These are phyloP conservation scores for Myriangium duriaei DNA, from an alignment of 2,329 filamentous ascomycete genomes.

Conservation along the genomic window DNA sequence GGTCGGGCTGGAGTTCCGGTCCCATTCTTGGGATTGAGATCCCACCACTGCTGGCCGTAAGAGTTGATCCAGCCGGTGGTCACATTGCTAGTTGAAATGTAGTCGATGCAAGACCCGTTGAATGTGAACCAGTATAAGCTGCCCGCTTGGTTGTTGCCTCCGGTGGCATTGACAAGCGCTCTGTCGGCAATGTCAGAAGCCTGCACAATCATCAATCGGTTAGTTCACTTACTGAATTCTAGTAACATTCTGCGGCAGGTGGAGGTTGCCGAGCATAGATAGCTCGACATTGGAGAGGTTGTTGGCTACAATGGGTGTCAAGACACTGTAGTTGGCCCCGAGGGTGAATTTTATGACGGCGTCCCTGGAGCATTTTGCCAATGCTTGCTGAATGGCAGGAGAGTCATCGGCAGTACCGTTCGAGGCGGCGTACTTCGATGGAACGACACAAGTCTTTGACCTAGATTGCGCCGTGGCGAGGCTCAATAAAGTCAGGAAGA, in stretches of 20 bases:
- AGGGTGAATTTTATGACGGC: constrained; percentile 27
- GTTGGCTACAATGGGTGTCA: constrained; percentile 27
- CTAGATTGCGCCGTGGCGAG: constrained; percentile 1
- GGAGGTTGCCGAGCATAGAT: constrained; percentile 31
- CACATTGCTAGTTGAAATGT: constrained; percentile 24
- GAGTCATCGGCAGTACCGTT: constrained; percentile 30
- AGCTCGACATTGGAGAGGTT: constrained; percentile 33
- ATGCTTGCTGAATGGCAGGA: constrained; percentile 25
- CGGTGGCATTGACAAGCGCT: constrained; percentile 23
- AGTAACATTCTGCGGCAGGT: constrained; percentile 30
- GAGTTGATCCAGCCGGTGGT: constrained; percentile 34
- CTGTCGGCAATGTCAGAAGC: constrained; percentile 1
- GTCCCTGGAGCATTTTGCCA: constrained; percentile 25
- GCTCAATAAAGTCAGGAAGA: background rate
- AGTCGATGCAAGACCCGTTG: constrained; percentile 22
- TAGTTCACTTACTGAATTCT: constrained; percentile 21
- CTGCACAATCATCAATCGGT: no score
- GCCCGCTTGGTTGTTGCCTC: constrained; percentile 19
- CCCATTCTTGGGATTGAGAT: constrained; percentile 28
- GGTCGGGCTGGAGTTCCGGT: constrained; percentile 29
- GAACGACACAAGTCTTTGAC: constrained; percentile 12
- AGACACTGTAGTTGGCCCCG: constrained; percentile 32
- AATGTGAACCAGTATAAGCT: constrained; percentile 30
- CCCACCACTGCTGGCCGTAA: constrained; percentile 36
- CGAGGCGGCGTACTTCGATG: constrained; percentile 19